Base-by-base conservation (phyloP, 148 eudicot genomes). In the Persicaria maculosa region DNA sequence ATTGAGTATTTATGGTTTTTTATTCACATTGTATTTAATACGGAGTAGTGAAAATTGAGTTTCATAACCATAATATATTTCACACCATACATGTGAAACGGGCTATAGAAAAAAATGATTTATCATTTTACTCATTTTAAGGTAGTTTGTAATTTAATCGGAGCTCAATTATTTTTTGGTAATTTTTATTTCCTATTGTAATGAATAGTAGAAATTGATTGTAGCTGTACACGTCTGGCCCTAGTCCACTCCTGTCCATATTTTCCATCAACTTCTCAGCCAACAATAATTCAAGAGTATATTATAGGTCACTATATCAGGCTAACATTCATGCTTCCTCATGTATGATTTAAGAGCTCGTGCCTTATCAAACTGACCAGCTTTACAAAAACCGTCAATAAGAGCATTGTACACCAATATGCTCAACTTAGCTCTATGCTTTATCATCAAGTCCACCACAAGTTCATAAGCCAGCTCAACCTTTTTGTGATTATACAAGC, bases 401-500 rank as follows among this genome's bases (percentile, higher is more conserved):
- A 96, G 97, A 16, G 86, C 77, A 85, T 96, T 96, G 79, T 89
- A 96, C n/a, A 96, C 81, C 47, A 76, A 20, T 6, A 78, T 47
- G 55, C 80, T 80, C 61, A 90, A 85, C 71, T 82, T 67, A n/a
- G 77, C 74, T 68, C 83, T 80, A 47, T 81, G 78, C 82, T 87
- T 96, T 45, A 65, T 65, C 80, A 96, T 81, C 72, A 74, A 77
- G 76, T 90, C 94, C 45, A 85, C 80, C 3, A 89, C 87, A 58
- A 96, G 88, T 78, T 90, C 97, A 79, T 96, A 96, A 64, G 99
- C 99, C 80, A 96, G 80, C 79, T 96, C 95, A 80, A 90, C 97
- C 74, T 92, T 92, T 76, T 93, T 93, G 78, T 55, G 73, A 36
- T 80, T 80, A 79, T 97, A 92, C 73, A 96, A 83, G 48, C 97